A percentile compares a stretch with the other conserved stretches of the same genome.
Evolutionary conservation across 768 basidiomycete genomes (phyloP).

Genomic region (Termitomyces heimii): DNA sequence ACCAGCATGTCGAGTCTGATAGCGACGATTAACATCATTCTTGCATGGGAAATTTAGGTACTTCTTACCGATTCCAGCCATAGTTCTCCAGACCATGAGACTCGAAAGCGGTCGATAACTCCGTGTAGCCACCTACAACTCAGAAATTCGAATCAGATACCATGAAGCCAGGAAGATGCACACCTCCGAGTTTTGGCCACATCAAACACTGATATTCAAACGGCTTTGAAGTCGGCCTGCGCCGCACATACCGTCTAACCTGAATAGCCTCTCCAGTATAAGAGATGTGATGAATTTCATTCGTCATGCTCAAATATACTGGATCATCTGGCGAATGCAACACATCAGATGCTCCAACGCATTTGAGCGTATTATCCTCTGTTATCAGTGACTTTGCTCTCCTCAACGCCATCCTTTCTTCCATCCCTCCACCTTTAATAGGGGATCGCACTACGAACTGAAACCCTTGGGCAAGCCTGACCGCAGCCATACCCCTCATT

Average conservation of each 20-base stretch:
- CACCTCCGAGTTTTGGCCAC: conserved; percentile 84
- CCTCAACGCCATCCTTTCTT: conserved; percentile 30
- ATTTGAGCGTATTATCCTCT: conserved; percentile 52
- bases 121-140: conserved; percentile 65
- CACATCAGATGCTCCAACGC: conserved; percentile 61
- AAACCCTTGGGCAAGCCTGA: conserved; percentile 90
- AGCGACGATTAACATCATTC: not conserved
- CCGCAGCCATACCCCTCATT: conserved; percentile 92
- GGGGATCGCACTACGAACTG: conserved; percentile 73
- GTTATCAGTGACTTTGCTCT: conserved; percentile 53
- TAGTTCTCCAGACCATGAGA: conserved; percentile 80
- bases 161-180: conserved; percentile 1
- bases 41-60: not conserved
- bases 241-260: conserved; percentile 79
- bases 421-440: conserved; percentile 17
- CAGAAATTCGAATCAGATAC: not conserved
- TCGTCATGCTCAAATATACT: conserved; percentile 90
- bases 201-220: conserved; percentile 85
- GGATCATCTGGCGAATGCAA: conserved; percentile 57
- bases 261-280: conserved; percentile 90
- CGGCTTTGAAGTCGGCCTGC: conserved; percentile 55
- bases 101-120: conserved; percentile 65
- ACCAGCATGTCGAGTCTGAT: conserved; percentile 79
- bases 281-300: conserved; percentile 90
- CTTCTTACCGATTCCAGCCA: conserved; percentile 74